Evolutionary conservation across 768 basidiomycete species (phyloP).

Genomic region (Lactarius sanguifluus): DNA sequence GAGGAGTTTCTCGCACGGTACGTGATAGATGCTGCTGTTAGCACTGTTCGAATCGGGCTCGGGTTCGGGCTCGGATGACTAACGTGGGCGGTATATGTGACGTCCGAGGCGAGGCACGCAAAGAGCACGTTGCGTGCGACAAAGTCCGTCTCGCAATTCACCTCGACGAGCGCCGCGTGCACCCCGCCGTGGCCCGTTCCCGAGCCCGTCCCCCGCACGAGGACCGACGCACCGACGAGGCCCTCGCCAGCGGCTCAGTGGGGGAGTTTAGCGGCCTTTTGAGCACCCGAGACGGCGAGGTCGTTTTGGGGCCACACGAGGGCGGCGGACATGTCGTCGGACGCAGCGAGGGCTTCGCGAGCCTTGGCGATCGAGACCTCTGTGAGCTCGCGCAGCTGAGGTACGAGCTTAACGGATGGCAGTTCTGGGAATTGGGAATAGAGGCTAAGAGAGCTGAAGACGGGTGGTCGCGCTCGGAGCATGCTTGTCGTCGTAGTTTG

Average conservation of each 20-base stretch:
- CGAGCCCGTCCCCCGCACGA: constrained; percentile 60
- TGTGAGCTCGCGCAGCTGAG: too few species aligned
- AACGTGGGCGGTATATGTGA: constrained; percentile 79
- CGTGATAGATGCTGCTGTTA: constrained; percentile 46
- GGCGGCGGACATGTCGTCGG: constrained; percentile 68
- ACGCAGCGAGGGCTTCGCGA: constrained; percentile 76
- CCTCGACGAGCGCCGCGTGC: constrained; percentile 84
- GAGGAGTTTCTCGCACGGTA: constrained; percentile 51
- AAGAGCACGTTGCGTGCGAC: constrained; percentile 87
- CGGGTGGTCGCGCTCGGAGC: too few species aligned
- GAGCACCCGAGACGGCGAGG: constrained; percentile 63
- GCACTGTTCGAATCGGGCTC: constrained; percentile 21
- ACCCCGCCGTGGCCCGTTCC: too few species aligned
- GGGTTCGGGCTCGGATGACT: constrained; percentile 27
- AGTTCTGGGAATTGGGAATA: constrained; percentile 33
- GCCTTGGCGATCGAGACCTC: constrained; percentile 87
- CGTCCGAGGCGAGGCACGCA: constrained; percentile 67
- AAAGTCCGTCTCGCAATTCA: constrained; percentile 99
- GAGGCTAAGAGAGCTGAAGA: constrained; percentile 33
- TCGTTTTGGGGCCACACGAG: constrained; percentile 81
- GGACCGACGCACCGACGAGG: constrained; percentile 72
- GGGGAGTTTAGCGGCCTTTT: constrained; percentile 81
- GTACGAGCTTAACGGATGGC: too few species aligned
- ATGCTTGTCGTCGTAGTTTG: too few species aligned
- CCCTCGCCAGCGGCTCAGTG: constrained; percentile 77